Percentiles rank a stretch among this genome's conserved stretches.
Evolutionary conservation across 2,329 filamentous ascomycete genomes (phyloP).

Genomic region (Colletotrichum sp.): DNA sequence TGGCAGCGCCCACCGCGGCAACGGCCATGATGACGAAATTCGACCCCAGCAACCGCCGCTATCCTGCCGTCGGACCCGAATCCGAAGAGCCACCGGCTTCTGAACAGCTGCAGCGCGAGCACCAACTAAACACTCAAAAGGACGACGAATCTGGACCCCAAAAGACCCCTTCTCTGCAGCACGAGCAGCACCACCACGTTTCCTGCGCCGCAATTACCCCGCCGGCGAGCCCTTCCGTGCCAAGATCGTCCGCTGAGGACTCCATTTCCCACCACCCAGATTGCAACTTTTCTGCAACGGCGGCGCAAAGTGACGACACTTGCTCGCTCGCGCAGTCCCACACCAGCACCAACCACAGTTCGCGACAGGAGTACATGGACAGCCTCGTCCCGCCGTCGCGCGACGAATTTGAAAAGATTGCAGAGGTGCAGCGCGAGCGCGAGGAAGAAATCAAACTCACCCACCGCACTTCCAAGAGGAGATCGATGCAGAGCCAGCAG

Average conservation of each 20-base stretch:
- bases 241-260: constrained; percentile 1
- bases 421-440: constrained; percentile 50
- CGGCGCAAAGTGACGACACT: constrained; percentile 16
- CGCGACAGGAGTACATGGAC: constrained; percentile 52
- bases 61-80: neutral
- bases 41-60: neutral
- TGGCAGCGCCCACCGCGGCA: neutral
- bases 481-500: constrained; percentile 36
- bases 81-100: neutral
- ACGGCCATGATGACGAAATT: constrained; percentile 17
- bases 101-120: neutral
- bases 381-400: constrained; percentile 51
- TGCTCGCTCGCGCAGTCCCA: constrained; percentile 14
- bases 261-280: neutral
- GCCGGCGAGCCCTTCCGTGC: constrained; percentile 15
- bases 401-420: constrained; percentile 53
- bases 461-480: constrained; percentile 38
- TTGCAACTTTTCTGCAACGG: constrained; percentile 2
- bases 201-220: constrained; percentile 14
- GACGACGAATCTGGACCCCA: neutral
- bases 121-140: neutral
- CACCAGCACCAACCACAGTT: constrained; percentile 13
- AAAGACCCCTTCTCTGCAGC: neutral
- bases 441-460: constrained; percentile 48
- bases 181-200: neutral